Percentiles rank a stretch among this genome's conserved stretches.
Evolutionary conservation across 305 asterid genomes (phyloP).

Genomic region (Stenogyne calaminthoides): DNA sequence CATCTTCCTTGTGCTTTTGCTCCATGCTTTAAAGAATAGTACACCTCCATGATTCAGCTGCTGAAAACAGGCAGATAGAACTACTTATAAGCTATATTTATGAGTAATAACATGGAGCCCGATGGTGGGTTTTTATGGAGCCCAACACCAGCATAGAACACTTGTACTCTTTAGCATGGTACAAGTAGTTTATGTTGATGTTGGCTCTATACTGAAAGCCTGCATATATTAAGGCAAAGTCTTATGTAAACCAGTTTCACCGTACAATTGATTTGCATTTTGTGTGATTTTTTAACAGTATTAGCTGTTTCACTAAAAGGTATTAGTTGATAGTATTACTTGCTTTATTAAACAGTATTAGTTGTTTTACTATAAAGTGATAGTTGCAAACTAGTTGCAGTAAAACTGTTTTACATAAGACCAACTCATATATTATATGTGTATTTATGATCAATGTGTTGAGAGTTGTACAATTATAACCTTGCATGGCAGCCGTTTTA

Average conservation of each 20-base stretch:
- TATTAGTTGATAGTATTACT: too few species aligned
- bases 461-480: slow-evolving; percentile 13
- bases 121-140: background rate
- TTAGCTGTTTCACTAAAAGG: too few species aligned
- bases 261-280: too few species aligned
- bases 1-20: slow-evolving; percentile 21
- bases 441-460: background rate
- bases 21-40: slow-evolving; percentile 40
- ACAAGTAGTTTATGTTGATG: background rate
- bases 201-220: background rate
- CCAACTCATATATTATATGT: background rate
- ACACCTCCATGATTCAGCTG: slow-evolving; percentile 51
- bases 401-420: too few species aligned
- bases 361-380: too few species aligned
- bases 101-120: background rate
- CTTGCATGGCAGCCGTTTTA: slow-evolving; percentile 21
- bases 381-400: too few species aligned
- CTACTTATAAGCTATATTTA: background rate
- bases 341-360: too few species aligned
- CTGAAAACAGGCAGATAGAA: slow-evolving; percentile 40
- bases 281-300: too few species aligned
- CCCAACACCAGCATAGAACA: background rate
- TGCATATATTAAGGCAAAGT: background rate
- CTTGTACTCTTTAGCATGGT: background rate
- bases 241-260: too few species aligned